Evolutionary conservation across 1,139 yeast genomes (phyloP), one percentile per base, ranked within the genome.

Genomic region (Chernovozyma aurita): DNA sequence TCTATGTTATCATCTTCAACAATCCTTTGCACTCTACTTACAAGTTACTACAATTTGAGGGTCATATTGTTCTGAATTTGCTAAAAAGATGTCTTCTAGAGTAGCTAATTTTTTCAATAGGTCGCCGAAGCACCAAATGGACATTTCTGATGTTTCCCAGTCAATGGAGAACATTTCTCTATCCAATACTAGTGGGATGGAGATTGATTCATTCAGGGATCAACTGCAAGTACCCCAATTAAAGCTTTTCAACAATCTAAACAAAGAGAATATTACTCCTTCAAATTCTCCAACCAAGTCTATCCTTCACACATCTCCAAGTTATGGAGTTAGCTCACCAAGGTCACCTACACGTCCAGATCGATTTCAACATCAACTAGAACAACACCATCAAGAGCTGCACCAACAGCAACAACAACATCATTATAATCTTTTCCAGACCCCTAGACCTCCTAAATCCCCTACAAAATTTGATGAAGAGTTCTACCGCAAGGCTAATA

Each of bases 401-500:
- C 37, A 32, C n/a, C 35, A 34, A 15, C 40, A 38, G 18, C 37
- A 35, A 17, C 35, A 40, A 8, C 43, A 37, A 32, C 40, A 34
- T 14, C 38, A 29, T 17, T 9, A 20, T 20, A 36, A 35, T 17
- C 30, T 33, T 17, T 17, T 34, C 22, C 37, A n/a, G 31, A 33
- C 25, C 35, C 24, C 30, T 13, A 36, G 38, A 18, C 41, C 36
- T 15, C 45, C 48, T 28, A 24, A 31, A 8, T 9, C 34, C 4
- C 48, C 45, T 4, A 46, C 41, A 41, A 53, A 55, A 30, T 48
- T 59, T 22, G 58, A 57, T 21, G 62, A 65, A 31, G 83, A 77
- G 25, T 78, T 79, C 50, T 66, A 71, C 45, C 63, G 65, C 38
- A 79, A 77, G 52, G 81, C 88, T 11, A 76, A 79, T 43, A 74